Evolutionary conservation across 148 eudicot species (phyloP), one percentile per base, ranked within the genome.

Genomic region (Polygonum maritimum): DNA sequence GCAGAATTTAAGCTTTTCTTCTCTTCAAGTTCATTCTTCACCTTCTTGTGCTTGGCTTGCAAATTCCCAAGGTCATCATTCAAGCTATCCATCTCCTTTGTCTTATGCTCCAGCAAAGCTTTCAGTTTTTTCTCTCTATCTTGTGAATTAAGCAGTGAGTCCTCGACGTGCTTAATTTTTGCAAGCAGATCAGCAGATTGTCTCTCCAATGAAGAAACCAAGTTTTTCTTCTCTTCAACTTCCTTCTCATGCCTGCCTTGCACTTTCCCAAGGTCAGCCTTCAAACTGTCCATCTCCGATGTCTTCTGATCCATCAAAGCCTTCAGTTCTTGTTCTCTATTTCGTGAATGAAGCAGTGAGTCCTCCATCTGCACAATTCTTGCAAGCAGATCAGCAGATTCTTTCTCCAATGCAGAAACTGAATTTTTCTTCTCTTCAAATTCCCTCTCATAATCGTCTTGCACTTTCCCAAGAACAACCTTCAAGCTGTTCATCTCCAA

Each of bases 401-500:
- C 80, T 15, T 52, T 75, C 79, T 78, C 76, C 69, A 84, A 69
- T 39, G 33, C 49, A 70, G 55, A 79, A 83, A 52, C 47, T 10
- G 45, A 48, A 22, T 54, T 45, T 63, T 85, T 81, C 78, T 82
- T 86, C 9, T 70, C 80, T 77, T 87, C 77, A 67, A 82, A 58
- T 22, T 78, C 82, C 77, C 75, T 67, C 40, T 87, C 79, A 74
- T 79, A 71, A 67, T 73, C 69, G 47, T 12, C 74, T 10, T 77
- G 78, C 74, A 80, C 84, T 19, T 78, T 78, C 74, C 4, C 76
- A 15, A 74, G 80, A 35, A 77, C 75, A 69, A 63, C 73, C 44
- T 80, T 80, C 81, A 83, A 38, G 31, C 78, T 82, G 48, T 82
- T 81, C 33, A 77, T 73, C 71, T 82, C 87, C 38, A 76, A 70